Percentiles rank a stretch among this genome's conserved stretches.
These are phyloP conservation scores for Auriculariales sp. DNA, from an alignment of 768 basidiomycete species.

Conservation along the genomic window DNA sequence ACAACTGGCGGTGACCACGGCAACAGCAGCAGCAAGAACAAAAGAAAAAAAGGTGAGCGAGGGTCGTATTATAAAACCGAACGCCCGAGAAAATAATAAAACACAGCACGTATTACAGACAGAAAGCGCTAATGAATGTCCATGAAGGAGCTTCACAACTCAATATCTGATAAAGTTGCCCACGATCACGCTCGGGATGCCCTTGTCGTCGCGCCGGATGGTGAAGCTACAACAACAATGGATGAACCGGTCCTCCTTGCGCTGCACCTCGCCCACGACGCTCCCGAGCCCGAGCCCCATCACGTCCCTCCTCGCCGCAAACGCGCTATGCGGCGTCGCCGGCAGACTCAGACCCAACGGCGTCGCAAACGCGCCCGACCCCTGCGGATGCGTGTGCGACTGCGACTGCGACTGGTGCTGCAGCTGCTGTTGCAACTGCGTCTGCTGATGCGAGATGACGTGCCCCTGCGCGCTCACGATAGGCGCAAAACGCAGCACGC, in stretches of 20 bases:
- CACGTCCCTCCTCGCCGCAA: no score
- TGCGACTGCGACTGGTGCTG: no score
- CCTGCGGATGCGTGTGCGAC: background rate
- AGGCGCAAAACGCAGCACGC: conserved; percentile 73
- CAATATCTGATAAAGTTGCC: conserved; percentile 59
- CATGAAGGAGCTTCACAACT: background rate
- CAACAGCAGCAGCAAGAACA: no score
- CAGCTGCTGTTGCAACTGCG: no score
- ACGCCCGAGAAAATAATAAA: no score
- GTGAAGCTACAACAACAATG: conserved; percentile 89
- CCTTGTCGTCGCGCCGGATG: conserved; percentile 71
- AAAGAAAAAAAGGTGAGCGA: no score
- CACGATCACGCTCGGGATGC: conserved; percentile 81
- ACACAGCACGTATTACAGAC: no score
- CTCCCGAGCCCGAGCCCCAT: background rate
- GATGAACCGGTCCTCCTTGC: conserved; percentile 57
- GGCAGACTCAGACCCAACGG: background rate
- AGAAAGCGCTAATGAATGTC: no score
- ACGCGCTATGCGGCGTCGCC: background rate
- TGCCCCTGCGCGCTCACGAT: conserved; percentile 24
- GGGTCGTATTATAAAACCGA: no score
- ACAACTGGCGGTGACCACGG: no score
- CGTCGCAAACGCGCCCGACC: background rate
- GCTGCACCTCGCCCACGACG: conserved; percentile 10
- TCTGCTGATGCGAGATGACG: background rate